Evolutionary conservation across 208 protist genomes (phyloP).

Genomic region (Tritrichomonas musculus): DNA sequence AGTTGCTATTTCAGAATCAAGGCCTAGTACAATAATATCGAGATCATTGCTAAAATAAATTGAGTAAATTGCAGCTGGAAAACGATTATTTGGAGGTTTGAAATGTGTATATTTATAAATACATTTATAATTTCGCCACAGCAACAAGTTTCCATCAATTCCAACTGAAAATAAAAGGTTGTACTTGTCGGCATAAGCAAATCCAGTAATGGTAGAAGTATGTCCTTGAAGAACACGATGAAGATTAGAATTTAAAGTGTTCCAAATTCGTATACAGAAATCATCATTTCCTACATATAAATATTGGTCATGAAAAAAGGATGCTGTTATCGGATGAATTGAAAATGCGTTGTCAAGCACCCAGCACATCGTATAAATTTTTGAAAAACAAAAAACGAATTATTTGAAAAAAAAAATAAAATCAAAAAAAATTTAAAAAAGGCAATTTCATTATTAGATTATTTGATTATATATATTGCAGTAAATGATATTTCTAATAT

Average conservation of each 20-base stretch:
- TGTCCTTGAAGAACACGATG: background rate
- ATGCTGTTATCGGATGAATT: background rate
- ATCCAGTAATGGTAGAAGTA: background rate
- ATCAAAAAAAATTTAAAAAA: too few species aligned
- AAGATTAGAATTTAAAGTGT: background rate
- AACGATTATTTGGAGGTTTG: background rate
- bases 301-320: background rate
- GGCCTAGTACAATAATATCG: background rate
- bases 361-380: too few species aligned
- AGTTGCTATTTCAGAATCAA: background rate
- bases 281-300: constrained; percentile 9
- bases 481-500: too few species aligned
- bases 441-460: too few species aligned
- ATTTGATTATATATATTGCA: too few species aligned
- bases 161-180: background rate
- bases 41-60: background rate
- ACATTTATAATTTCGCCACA: background rate
- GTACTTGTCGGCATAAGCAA: background rate
- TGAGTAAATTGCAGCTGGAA: background rate
- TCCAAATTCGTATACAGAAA: constrained; percentile 5
- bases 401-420: too few species aligned
- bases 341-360: background rate
- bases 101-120: background rate
- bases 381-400: too few species aligned
- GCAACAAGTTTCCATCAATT: background rate